phyloP scores from a whole-genome alignment of 2,329 filamentous ascomycete species.

The Metarhizium guizhouense region DNA sequence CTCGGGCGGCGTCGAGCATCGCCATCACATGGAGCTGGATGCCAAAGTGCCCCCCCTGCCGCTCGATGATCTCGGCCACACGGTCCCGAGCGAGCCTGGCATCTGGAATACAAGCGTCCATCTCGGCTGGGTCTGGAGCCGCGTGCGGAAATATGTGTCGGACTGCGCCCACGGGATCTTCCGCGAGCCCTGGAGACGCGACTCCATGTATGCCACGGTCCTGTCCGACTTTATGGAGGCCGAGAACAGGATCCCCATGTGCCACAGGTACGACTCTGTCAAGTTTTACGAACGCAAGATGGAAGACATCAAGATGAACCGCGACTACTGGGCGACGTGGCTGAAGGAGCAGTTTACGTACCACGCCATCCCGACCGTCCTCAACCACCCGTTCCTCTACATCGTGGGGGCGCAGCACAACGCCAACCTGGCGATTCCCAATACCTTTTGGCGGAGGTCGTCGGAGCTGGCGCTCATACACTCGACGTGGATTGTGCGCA shows the following conservation, averaged over 20 bases:
- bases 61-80: conserved; percentile 32
- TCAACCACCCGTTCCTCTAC: conserved; percentile 46
- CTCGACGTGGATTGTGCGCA: conserved; percentile 43
- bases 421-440: conserved; percentile 40
- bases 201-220: conserved; percentile 41
- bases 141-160: conserved; percentile 35
- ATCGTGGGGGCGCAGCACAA: conserved; percentile 43
- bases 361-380: conserved; percentile 39
- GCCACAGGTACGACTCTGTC: conserved; percentile 42
- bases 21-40: conserved; percentile 14
- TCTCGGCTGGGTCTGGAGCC: conserved; percentile 43
- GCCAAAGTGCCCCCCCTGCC: conserved; percentile 32
- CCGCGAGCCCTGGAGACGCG: conserved; percentile 41
- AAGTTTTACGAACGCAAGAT: conserved; percentile 41
- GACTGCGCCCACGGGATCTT: conserved; percentile 37
- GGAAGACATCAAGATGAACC: conserved; percentile 33
- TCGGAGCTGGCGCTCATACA: conserved; percentile 42
- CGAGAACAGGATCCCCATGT: conserved; percentile 38
- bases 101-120: conserved; percentile 42
- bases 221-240: conserved; percentile 42
- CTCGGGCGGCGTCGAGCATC: conserved; percentile 12
- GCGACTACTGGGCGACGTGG: conserved; percentile 43
- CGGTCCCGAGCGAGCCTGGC: conserved; percentile 29
- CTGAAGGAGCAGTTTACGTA: conserved; percentile 44
- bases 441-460: conserved; percentile 44